These are phyloP conservation scores for Mycena galopus DNA, from an alignment of 768 basidiomycete species.

Conservation along the genomic window DNA sequence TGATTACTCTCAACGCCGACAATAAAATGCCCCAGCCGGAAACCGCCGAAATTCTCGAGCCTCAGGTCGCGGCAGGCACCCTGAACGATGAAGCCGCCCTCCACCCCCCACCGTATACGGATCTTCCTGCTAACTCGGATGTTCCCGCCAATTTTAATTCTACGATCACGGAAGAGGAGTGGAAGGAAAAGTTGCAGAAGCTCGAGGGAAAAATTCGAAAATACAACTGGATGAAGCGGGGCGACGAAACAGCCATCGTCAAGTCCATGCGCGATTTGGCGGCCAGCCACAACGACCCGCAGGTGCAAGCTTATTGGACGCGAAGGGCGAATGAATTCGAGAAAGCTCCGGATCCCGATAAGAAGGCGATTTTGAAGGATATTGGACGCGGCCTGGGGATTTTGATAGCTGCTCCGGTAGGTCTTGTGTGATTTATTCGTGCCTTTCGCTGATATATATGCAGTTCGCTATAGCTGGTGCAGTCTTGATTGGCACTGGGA, in stretches of 20 bases:
- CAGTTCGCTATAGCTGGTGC: constrained; percentile 21
- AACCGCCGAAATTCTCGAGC: neutral
- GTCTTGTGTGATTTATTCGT: neutral
- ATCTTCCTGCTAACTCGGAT: neutral
- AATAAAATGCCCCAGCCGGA: neutral
- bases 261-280: constrained; percentile 31
- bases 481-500: constrained; percentile 14
- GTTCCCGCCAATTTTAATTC: neutral
- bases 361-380: constrained; percentile 16
- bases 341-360: constrained; percentile 23
- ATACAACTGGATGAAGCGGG: constrained; percentile 29
- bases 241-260: constrained; percentile 25
- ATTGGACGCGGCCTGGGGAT: constrained; percentile 21
- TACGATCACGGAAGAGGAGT: constrained; percentile 24
- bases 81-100: neutral
- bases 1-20: neutral
- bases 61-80: neutral
- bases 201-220: constrained; percentile 28
- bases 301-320: constrained; percentile 32
- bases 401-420: constrained; percentile 25
- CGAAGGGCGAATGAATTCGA: constrained; percentile 27
- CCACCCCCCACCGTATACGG: constrained; percentile 2
- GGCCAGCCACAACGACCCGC: constrained; percentile 25
- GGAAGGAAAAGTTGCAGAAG: constrained; percentile 20
- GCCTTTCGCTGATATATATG: neutral